Evolutionary conservation across 2,329 filamentous ascomycete species (phyloP).

Genomic region (Sporothrix pseudoabietina): DNA sequence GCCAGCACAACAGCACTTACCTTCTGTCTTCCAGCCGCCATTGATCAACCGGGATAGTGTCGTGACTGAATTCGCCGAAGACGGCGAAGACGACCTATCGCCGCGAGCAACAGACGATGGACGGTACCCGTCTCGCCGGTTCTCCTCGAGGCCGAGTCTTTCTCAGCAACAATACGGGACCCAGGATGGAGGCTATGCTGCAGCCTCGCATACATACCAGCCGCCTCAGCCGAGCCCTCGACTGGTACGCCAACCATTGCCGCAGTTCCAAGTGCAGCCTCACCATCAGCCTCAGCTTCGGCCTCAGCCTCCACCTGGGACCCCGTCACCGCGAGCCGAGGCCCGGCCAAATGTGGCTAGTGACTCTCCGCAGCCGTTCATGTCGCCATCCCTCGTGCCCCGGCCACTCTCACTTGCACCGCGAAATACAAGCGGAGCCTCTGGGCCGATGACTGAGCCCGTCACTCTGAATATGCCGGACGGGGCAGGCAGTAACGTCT

Average conservation of each 20-base stretch:
- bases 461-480: not conserved
- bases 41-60: conserved; percentile 45
- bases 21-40: not conserved
- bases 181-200: not conserved
- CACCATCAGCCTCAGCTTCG: not conserved
- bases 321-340: not conserved
- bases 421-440: not conserved
- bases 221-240: not conserved
- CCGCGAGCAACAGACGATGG: not conserved
- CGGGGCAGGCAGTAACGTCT: not conserved
- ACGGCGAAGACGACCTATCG: conserved; percentile 42
- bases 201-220: not conserved
- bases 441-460: not conserved
- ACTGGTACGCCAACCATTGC: not conserved
- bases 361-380: not conserved
- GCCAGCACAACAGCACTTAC: not conserved
- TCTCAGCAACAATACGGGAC: not conserved
- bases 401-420: not conserved
- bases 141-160: not conserved
- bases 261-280: conserved; percentile 13
- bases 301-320: not conserved
- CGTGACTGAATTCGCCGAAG: conserved; percentile 57
- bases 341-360: not conserved
- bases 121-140: not conserved
- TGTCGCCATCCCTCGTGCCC: conserved; percentile 28